These are phyloP conservation scores for Alloascoidea hylecoeti DNA, from an alignment of 805 yeast genomes.

Conservation along the genomic window DNA sequence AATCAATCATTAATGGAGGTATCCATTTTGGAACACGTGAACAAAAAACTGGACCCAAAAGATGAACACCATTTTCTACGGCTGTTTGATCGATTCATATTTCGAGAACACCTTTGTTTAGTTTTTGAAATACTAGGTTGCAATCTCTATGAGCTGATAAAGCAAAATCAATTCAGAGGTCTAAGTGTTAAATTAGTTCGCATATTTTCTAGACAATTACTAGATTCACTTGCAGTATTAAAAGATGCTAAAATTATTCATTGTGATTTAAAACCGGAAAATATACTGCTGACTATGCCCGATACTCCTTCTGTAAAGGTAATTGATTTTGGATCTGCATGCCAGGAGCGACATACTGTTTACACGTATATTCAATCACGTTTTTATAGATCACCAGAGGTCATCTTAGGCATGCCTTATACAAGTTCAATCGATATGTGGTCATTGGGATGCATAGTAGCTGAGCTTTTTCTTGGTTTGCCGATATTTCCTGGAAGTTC, in stretches of 20 bases:
- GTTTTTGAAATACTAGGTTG: constrained; percentile 85
- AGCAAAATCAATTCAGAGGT: constrained; percentile 91
- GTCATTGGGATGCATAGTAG: constrained; percentile 47
- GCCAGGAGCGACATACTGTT: constrained; percentile 80
- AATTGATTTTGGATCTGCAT: constrained; percentile 93
- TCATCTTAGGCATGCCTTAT: constrained; percentile 49
- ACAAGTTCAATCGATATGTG: constrained; percentile 47
- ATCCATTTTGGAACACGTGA: constrained; percentile 4
- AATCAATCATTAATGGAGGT: constrained; percentile 87
- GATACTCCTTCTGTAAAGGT: constrained; percentile 82
- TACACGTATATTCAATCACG: constrained; percentile 89
- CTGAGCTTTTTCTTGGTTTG: constrained; percentile 39
- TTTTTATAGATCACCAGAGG: constrained; percentile 92
- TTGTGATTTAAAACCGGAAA: constrained; percentile 96
- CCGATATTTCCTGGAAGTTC: constrained; percentile 60
- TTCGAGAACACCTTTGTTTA: constrained; percentile 82
- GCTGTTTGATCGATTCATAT: constrained; percentile 79
- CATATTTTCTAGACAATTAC: constrained; percentile 62
- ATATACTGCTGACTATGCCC: constrained; percentile 65
- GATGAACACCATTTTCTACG: constrained; percentile 62
- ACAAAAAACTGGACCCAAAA: constrained; percentile 4
- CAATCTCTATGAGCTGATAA: constrained; percentile 78
- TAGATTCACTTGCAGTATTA: constrained; percentile 68
- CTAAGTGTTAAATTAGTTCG: constrained; percentile 67
- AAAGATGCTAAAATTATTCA: constrained; percentile 81